Evolutionary conservation across 2,329 filamentous ascomycete genomes (phyloP).

Genomic region (Aspergillus sp.): DNA sequence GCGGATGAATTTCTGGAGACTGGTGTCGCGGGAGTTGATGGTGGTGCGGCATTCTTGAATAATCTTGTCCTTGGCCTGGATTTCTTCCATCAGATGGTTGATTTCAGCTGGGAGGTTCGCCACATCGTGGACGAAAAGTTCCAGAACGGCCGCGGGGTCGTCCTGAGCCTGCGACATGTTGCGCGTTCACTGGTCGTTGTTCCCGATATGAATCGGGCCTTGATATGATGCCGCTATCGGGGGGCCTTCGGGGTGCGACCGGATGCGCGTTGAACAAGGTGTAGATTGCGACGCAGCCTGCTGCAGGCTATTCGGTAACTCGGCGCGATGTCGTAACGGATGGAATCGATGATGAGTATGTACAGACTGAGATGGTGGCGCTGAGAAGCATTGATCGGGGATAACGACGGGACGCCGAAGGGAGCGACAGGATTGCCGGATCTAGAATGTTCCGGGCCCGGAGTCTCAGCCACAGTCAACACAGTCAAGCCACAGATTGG

Average conservation of each 20-base stretch:
- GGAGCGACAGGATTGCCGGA: neutral
- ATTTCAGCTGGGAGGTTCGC: constrained; percentile 65
- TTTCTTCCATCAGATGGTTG: constrained; percentile 66
- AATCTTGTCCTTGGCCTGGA: constrained; percentile 64
- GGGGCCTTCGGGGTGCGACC: neutral
- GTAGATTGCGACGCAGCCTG: neutral
- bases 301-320: neutral
- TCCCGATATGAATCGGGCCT: neutral
- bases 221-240: neutral
- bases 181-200: neutral
- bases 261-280: neutral
- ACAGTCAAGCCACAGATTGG: neutral
- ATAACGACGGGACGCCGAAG: neutral
- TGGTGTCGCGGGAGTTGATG: constrained; percentile 60
- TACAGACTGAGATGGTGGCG: neutral
- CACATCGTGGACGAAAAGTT: constrained; percentile 67
- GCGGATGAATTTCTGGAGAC: constrained; percentile 67
- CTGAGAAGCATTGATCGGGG: neutral
- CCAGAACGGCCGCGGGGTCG: constrained; percentile 64
- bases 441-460: neutral
- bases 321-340: neutral
- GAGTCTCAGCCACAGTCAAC: neutral
- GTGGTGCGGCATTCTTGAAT: constrained; percentile 59
- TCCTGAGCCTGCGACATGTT: constrained; percentile 54
- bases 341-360: neutral